Evolutionary conservation across 768 basidiomycete species (phyloP).

Genomic region (Cystofilobasidium macerans): DNA sequence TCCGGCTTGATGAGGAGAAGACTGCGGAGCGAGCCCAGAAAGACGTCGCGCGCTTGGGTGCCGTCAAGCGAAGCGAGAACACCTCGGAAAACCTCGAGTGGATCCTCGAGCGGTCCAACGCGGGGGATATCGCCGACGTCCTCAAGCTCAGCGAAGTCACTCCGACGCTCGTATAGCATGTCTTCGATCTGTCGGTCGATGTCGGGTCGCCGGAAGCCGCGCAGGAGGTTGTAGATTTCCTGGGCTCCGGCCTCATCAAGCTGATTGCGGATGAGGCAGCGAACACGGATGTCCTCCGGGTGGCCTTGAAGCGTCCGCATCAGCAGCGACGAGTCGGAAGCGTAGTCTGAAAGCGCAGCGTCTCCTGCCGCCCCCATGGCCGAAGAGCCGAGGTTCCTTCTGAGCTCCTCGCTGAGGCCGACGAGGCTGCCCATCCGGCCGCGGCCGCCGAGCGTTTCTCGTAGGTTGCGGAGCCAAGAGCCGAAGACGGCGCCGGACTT

Average conservation of each 20-base stretch:
- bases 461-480: slow-evolving; percentile 80
- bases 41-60: slow-evolving; percentile 67
- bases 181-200: neutral
- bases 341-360: slow-evolving; percentile 62
- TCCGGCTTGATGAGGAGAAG: slow-evolving; percentile 70
- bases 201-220: neutral
- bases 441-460: slow-evolving; percentile 61
- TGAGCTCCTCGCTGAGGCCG: slow-evolving; percentile 84
- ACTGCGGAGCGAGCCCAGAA: slow-evolving; percentile 90
- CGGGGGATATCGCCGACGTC: slow-evolving; percentile 52
- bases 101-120: slow-evolving; percentile 61
- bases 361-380: slow-evolving; percentile 27
- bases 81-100: slow-evolving; percentile 77
- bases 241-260: neutral
- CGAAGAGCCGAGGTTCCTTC: slow-evolving; percentile 35
- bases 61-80: slow-evolving; percentile 65
- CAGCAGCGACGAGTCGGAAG: slow-evolving; percentile 32
- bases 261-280: neutral
- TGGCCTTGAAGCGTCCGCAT: neutral
- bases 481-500: slow-evolving; percentile 29
- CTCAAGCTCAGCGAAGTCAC: slow-evolving; percentile 51
- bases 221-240: neutral
- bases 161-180: neutral
- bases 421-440: slow-evolving; percentile 93
- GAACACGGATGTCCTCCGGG: neutral